Evolutionary conservation across 345 rosid genomes (phyloP).

Genomic region (Nasturtium officinale): DNA sequence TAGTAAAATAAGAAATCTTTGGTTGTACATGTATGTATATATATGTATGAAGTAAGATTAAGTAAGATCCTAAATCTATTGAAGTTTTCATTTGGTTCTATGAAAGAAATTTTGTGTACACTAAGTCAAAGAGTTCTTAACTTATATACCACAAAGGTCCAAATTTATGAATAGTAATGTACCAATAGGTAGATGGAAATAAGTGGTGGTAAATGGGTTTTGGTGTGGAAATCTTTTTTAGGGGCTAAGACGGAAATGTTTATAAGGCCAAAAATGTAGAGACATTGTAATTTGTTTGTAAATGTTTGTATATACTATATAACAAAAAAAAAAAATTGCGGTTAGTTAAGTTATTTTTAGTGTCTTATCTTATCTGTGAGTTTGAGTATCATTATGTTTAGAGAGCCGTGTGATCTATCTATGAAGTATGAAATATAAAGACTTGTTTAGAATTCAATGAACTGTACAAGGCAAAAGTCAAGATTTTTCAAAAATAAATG

Average conservation of each 20-base stretch:
- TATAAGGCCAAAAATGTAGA: slow-evolving; percentile 37
- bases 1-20: slow-evolving; percentile 31
- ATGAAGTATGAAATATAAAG: not conserved
- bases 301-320: not conserved
- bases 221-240: slow-evolving; percentile 15
- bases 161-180: slow-evolving; percentile 6
- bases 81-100: slow-evolving; percentile 15
- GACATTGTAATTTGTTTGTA: slow-evolving; percentile 19
- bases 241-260: slow-evolving; percentile 20
- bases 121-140: not conserved
- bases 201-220: slow-evolving; percentile 26
- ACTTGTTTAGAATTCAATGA: not conserved
- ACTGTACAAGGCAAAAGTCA: not conserved
- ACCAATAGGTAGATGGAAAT: slow-evolving; percentile 6
- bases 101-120: not conserved
- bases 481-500: not conserved
- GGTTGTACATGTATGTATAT: slow-evolving; percentile 30
- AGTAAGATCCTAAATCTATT: not conserved
- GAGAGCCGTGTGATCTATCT: slow-evolving; percentile 28
- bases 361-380: not conserved
- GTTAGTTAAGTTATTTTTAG: slow-evolving; percentile 16
- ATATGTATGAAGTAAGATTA: slow-evolving; percentile 25
- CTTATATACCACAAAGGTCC: slow-evolving; percentile 1
- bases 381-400: slow-evolving; percentile 21
- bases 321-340: not conserved